phyloP scores from a whole-genome alignment of 371 early-diverging fungal species.

The Thermomucor indicae-seudaticae region DNA sequence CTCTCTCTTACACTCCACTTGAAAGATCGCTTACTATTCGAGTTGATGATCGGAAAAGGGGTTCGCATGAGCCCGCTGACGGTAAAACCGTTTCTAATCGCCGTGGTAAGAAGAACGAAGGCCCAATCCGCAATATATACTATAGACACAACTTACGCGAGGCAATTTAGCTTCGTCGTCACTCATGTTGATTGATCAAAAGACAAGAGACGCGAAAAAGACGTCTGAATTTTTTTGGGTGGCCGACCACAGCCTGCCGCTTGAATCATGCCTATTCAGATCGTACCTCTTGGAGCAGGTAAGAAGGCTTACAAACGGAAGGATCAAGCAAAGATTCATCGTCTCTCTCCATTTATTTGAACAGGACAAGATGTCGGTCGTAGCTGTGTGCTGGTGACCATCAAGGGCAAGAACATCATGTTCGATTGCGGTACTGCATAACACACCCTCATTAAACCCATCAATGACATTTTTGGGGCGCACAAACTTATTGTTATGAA shows the following conservation, averaged over 20 bases:
- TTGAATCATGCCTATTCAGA: slow-evolving; percentile 41
- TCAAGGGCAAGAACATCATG: slow-evolving; percentile 92
- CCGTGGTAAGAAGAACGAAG: slow-evolving; percentile 1
- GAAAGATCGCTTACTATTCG: slow-evolving; percentile 68
- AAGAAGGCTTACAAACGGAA: slow-evolving; percentile 13
- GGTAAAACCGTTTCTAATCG: slow-evolving; percentile 81
- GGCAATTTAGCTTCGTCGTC: slow-evolving; percentile 37
- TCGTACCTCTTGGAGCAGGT: slow-evolving; percentile 55
- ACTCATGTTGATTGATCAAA: slow-evolving; percentile 9
- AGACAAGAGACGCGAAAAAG: no score
- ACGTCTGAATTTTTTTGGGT: neutral
- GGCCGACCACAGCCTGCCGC: neutral
- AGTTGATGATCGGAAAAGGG: slow-evolving; percentile 95
- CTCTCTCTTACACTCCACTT: neutral
- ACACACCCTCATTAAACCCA: neutral
- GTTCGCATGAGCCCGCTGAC: slow-evolving; percentile 99
- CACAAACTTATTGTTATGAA: neutral
- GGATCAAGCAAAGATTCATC: no score
- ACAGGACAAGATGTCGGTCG: slow-evolving; percentile 88
- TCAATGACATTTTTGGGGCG: neutral
- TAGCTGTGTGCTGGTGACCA: slow-evolving; percentile 87
- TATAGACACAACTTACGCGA: slow-evolving; percentile 9
- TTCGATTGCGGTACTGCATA: slow-evolving; percentile 84
- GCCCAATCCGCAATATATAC: neutral
- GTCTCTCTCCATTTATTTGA: no score